A percentile compares a stretch with the other conserved stretches of the same genome.
Conservation (phyloP, 108 stramenopile species). For the Schizochytrium sp. region DNA sequence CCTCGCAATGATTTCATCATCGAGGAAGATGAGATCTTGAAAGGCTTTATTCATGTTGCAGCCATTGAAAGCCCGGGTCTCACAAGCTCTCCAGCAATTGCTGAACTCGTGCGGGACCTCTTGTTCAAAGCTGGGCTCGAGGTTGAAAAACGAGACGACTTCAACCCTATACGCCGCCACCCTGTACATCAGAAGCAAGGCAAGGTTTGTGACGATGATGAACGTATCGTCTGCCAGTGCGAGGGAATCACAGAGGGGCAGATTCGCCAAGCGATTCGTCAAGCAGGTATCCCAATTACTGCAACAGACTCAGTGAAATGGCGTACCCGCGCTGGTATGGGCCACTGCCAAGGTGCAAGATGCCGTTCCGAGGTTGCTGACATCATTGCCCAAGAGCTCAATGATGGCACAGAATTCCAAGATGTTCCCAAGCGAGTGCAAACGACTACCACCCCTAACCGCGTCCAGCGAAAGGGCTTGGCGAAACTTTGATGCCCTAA, state of each 20-base stretch:
- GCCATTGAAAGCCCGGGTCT: conserved; percentile 57
- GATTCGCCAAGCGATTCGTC: not conserved
- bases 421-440: conserved; percentile 23
- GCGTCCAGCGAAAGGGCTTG: conserved; percentile 4
- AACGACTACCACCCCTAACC: not conserved
- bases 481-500: not conserved
- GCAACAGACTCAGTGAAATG: conserved; percentile 35
- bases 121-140: not conserved
- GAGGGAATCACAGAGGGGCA: conserved; percentile 5
- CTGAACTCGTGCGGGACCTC: not conserved
- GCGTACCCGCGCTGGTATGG: conserved; percentile 57
- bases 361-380: conserved; percentile 42
- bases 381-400: not conserved
- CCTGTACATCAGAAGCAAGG: not conserved
- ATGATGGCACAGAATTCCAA: conserved; percentile 2
- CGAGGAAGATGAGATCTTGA: not conserved
- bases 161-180: not conserved
- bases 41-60: conserved; percentile 30
- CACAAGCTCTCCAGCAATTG: conserved; percentile 48
- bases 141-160: not conserved
- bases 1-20: conserved; percentile 42
- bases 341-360: conserved; percentile 50
- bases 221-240: conserved; percentile 36
- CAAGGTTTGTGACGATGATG: not conserved
- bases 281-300: conserved; percentile 24